These are phyloP conservation scores for Mycena pura DNA, from an alignment of 768 basidiomycete genomes.

Conservation along the genomic window DNA sequence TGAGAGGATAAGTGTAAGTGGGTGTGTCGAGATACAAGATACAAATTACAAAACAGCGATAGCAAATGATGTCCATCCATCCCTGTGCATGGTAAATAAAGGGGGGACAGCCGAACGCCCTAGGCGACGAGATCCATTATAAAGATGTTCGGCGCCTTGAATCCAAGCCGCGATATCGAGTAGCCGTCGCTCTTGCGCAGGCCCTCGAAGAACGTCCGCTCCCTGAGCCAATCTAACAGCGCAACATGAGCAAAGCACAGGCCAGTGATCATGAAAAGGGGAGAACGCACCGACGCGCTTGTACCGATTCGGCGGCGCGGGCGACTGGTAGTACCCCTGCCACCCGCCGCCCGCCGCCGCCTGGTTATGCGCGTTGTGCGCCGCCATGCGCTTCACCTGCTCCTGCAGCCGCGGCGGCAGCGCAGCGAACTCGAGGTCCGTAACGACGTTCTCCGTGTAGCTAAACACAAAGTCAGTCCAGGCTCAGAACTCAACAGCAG, in stretches of 20 bases:
- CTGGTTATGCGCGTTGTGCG: conserved; percentile 42
- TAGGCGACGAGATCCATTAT: conserved; percentile 65
- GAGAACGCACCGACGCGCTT: conserved; percentile 63
- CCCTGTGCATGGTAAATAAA: conserved; percentile 15
- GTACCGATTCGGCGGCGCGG: conserved; percentile 54
- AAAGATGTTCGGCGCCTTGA: conserved; percentile 80
- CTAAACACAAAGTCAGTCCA: conserved; percentile 53
- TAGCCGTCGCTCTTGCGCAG: conserved; percentile 68
- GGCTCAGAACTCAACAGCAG: background rate
- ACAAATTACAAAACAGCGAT: conserved; percentile 7
- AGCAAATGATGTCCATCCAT: conserved; percentile 12
- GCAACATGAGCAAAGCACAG: background rate
- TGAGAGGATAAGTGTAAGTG: background rate
- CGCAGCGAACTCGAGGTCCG: conserved; percentile 67
- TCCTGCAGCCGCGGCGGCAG: conserved; percentile 74
- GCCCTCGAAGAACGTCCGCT: conserved; percentile 73
- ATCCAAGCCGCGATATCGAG: conserved; percentile 67
- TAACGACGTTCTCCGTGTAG: conserved; percentile 71
- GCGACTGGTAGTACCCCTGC: conserved; percentile 54
- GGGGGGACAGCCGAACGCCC: conserved; percentile 8
- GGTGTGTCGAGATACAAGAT: background rate
- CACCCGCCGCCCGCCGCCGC: conserved; percentile 29
- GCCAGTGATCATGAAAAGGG: background rate
- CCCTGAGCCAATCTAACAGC: conserved; percentile 84
- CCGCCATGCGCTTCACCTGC: conserved; percentile 68